Percentiles rank a stretch among this genome's conserved stretches.
These are phyloP conservation scores for Melianthus villosus DNA, from an alignment of 441 rosid genomes.

Conservation along the genomic window DNA sequence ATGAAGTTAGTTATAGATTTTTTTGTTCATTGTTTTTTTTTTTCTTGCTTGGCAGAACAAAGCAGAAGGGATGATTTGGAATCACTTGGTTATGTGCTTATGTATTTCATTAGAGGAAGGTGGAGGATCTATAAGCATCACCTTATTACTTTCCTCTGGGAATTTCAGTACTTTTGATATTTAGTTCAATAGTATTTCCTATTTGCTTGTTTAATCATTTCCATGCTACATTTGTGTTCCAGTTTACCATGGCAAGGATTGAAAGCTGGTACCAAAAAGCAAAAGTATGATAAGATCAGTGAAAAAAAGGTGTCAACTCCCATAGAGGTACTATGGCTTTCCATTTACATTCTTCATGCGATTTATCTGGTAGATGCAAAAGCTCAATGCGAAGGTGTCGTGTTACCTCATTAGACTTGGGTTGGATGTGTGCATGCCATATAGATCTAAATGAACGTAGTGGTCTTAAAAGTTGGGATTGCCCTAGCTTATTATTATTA, in stretches of 20 bases:
- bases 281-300: constrained; percentile 81
- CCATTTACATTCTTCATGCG: not conserved
- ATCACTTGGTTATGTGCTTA: constrained; percentile 78
- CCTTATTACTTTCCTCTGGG: constrained; percentile 5
- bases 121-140: constrained; percentile 11
- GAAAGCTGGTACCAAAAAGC: constrained; percentile 81
- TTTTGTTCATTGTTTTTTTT: not conserved
- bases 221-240: constrained; percentile 12
- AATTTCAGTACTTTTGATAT: no score
- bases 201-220: no score
- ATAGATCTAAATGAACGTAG: no score
- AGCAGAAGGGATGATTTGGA: constrained; percentile 91
- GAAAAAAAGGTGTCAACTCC: constrained; percentile 79
- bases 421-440: no score
- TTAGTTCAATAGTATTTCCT: no score
- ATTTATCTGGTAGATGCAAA: not conserved
- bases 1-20: constrained; percentile 7
- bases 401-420: not conserved
- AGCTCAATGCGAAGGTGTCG: not conserved
- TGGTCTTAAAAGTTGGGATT: not conserved
- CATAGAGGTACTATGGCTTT: constrained; percentile 34
- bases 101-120: constrained; percentile 92
- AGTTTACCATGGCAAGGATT: constrained; percentile 94
- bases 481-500: not conserved
- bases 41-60: constrained; percentile 39